Evolutionary conservation across 495 filamentous ascomycete genomes (phyloP), one percentile per base, ranked within the genome.

Genomic region (Zalerion maritima): DNA sequence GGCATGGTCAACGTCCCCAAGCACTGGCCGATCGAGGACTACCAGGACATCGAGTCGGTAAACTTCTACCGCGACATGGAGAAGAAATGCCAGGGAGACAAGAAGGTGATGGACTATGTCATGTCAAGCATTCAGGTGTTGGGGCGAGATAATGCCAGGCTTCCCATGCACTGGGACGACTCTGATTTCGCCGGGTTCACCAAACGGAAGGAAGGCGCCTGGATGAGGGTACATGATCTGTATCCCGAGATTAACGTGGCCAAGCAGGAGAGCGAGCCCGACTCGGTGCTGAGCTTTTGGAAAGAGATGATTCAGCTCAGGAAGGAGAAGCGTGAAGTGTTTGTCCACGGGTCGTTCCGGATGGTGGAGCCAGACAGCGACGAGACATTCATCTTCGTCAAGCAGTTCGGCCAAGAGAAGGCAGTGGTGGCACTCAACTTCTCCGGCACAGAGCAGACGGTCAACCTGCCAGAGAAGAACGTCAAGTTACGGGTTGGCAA

Each of bases 1-100:
- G 80, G 76, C 1, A 81, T 82, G 71, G 60, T 64, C 18, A 83
- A 85, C 42, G 64, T 78, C 14, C 76, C 80, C 0, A 35, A 42
- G 3, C 40, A 55, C 11, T 83, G 78, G 78, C 54, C 47, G 0
- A 73, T 80, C 14, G 64, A 69, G 9, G 67, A 80, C 31, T 83
- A 77, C 49, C 71, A 74, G 38, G 80, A 85, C 40, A 63, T 82
- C 29, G 79, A 81, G 38, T 69, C 67, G 18, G 45, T 72, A 3
- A 78, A 74, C 38, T 75, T 75, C 29, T 78, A 71, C 54, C 42
- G 63, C 18, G 48, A 60, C 45, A 34, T 45, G 21, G 42, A 47
- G 5, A 39, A 40, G 1, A 28, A 31, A 21, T 42, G 37, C 5
- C 32, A 40, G 26, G 38, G 46, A 25, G 54, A 52, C 38, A 31